Evolutionary conservation across 768 basidiomycete species (phyloP), one percentile per base, ranked within the genome.

Genomic region (Royoungia palumana): DNA sequence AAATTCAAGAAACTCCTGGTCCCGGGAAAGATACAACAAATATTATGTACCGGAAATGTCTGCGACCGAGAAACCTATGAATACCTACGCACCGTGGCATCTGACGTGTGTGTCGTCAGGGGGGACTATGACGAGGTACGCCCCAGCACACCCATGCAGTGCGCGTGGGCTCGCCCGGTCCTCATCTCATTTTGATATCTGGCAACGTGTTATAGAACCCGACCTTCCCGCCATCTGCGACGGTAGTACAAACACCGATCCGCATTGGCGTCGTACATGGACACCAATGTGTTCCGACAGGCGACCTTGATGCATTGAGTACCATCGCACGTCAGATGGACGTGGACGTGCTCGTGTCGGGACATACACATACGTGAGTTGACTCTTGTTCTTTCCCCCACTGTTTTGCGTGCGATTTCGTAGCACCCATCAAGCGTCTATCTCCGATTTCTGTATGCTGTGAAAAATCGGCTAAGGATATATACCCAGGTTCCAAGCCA

Each of bases 11-110:
- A 97, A 63, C 84, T 98, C 1, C 77, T 99, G 44, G 85, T 91
- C 6, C 89, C 89, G 17, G 96, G 96, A 19, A 99, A 99, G 70
- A 98, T 99, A 38, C 91, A 94, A 54, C 95, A 98, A 68, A 96
- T 98, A 50, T 76, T 98, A 21, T 96, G 93, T 67, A 98, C 95
- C 0, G 96, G 96, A 40, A 98, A 98, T 65, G 87, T 97, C 20
- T 94, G 92, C 68, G 96, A 99, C 72, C 85, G 87, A 61, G 95
- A 98, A 70, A 98, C 96, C 7, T 94, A 89, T 69, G 96, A 97
- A 58, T 98, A 96, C 73, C 76, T 99, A 20, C 78, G 91, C 56
- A 93, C 90, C 13, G 89, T 99, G n/a, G 86, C 90, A 16, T 83
- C 89, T 10, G 96, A 97, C 62, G 89, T 98, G 7, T 79, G 89